phyloP scores from a whole-genome alignment of 345 rosid genomes.

The Linum tenue region DNA sequence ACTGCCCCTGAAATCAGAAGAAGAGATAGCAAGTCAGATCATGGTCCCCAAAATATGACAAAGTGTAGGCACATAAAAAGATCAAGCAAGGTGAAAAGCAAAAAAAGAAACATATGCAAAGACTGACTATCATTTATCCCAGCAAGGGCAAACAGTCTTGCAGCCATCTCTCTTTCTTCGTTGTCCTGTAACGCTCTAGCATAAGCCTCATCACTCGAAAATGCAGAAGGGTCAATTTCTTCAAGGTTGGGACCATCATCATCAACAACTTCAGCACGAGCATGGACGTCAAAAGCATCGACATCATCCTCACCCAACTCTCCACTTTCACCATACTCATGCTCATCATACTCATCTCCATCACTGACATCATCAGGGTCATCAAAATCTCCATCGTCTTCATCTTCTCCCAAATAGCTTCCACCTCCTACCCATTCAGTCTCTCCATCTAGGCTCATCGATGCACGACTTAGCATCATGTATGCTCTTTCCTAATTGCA shows the following conservation, averaged over 20 bases:
- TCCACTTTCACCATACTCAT: constrained; percentile 16
- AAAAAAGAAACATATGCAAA: constrained; percentile 8
- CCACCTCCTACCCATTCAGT: constrained; percentile 69
- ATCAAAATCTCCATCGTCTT: constrained; percentile 49
- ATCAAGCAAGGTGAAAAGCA: background rate
- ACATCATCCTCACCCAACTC: constrained; percentile 21
- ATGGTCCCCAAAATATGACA: background rate
- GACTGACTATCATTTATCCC: constrained; percentile 54
- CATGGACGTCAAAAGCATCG: constrained; percentile 57
- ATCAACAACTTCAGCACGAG: constrained; percentile 31
- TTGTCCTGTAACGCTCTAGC: constrained; percentile 93
- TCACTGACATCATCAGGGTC: constrained; percentile 40
- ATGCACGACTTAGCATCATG: constrained; percentile 52
- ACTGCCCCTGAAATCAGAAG: constrained; percentile 38
- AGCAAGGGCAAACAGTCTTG: constrained; percentile 66
- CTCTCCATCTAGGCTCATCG: constrained; percentile 39
- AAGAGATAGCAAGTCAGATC: constrained; percentile 10
- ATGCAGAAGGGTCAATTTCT: constrained; percentile 34
- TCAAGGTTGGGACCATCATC: constrained; percentile 30
- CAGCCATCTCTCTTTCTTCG: constrained; percentile 81
- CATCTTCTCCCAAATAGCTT: constrained; percentile 27
- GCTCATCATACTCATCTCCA: constrained; percentile 26
- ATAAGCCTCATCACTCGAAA: constrained; percentile 76
- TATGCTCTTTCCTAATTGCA: constrained; percentile 69
- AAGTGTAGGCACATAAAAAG: background rate